These are phyloP conservation scores for Pseudocercospora pini-densiflorae DNA, from an alignment of 2,329 filamentous ascomycete genomes.

Conservation along the genomic window DNA sequence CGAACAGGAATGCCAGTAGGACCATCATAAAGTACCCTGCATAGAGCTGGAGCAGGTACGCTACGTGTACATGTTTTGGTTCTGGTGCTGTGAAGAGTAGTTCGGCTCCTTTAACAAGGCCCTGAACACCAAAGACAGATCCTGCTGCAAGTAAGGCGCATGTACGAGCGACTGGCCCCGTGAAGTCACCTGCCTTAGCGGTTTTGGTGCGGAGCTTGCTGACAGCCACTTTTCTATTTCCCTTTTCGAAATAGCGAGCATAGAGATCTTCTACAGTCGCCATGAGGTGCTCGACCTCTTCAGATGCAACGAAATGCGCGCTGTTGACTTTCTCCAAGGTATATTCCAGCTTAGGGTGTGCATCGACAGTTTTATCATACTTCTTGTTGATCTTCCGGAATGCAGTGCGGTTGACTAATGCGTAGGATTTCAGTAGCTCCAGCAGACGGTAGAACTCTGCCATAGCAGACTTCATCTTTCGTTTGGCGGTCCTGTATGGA, in stretches of 20 bases:
- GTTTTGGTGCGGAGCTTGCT: slow-evolving; percentile 80
- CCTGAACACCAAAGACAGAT: slow-evolving; percentile 49
- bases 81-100: slow-evolving; percentile 14
- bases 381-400: slow-evolving; percentile 99
- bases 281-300: slow-evolving; percentile 80
- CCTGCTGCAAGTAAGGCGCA: slow-evolving; percentile 53
- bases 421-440: slow-evolving; percentile 90
- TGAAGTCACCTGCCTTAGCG: slow-evolving; percentile 62
- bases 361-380: slow-evolving; percentile 88
- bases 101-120: slow-evolving; percentile 45
- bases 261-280: slow-evolving; percentile 87
- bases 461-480: slow-evolving; percentile 86
- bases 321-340: slow-evolving; percentile 91
- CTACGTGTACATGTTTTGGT: slow-evolving; percentile 33
- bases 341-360: slow-evolving; percentile 76
- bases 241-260: slow-evolving; percentile 89
- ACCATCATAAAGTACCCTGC: slow-evolving; percentile 88
- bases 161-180: slow-evolving; percentile 62
- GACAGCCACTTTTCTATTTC: slow-evolving; percentile 88
- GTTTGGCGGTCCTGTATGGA: slow-evolving; percentile 84
- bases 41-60: slow-evolving; percentile 68
- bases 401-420: slow-evolving; percentile 85
- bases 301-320: slow-evolving; percentile 89
- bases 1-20: slow-evolving; percentile 81
- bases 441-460: slow-evolving; percentile 93